These are phyloP conservation scores for Lodderomyces pseudojiufengensis DNA, from an alignment of 1,139 yeast species.

Conservation along the genomic window DNA sequence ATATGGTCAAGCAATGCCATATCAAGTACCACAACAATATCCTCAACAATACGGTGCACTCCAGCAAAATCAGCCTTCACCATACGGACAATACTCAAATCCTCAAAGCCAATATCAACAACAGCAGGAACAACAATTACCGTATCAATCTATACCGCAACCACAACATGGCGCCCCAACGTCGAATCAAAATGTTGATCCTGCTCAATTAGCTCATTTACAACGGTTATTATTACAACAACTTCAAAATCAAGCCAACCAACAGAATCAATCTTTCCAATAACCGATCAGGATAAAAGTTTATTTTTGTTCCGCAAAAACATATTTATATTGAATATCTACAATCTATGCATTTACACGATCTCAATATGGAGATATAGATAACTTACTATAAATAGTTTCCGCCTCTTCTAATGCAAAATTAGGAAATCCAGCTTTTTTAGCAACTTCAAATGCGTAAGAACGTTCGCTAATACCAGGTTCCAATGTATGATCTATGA, in stretches of 20 bases:
- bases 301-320: too few relatives aligned
- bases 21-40: constrained; percentile 4
- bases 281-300: too few relatives aligned
- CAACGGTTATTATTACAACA: constrained; percentile 16
- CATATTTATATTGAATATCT: too few relatives aligned
- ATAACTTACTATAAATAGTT: neutral
- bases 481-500: constrained; percentile 60
- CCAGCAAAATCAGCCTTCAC: constrained; percentile 8
- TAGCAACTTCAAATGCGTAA: constrained; percentile 83
- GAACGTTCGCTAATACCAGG: constrained; percentile 76
- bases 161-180: constrained; percentile 13
- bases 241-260: constrained; percentile 10
- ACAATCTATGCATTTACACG: too few relatives aligned
- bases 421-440: constrained; percentile 77
- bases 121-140: constrained; percentile 7
- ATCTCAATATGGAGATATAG: constrained; percentile 14
- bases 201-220: constrained; percentile 17
- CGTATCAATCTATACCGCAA: constrained; percentile 13
- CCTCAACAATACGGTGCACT: constrained; percentile 3
- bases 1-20: constrained; percentile 7
- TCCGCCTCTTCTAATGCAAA: constrained; percentile 53
- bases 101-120: constrained; percentile 10
- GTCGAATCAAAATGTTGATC: constrained; percentile 11
- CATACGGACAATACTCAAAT: constrained; percentile 1
- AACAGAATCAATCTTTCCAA: constrained; percentile 4